Conservation (phyloP, 371 early-diverging fungal genomes). For the Mortierella sp. region DNA sequence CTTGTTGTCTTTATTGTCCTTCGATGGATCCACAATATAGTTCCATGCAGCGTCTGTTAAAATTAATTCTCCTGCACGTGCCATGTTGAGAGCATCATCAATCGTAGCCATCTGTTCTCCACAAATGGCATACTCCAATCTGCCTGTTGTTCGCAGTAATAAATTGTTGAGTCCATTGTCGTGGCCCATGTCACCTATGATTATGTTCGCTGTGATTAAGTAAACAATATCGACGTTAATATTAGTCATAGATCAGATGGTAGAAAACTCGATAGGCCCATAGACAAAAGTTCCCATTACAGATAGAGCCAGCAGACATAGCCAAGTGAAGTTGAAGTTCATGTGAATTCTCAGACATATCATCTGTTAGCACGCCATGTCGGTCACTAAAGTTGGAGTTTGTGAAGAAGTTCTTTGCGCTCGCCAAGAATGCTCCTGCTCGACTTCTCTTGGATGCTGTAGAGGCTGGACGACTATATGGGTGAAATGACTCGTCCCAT, state of each 20-base stretch:
- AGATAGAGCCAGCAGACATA: constrained; percentile 65
- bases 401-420: constrained; percentile 28
- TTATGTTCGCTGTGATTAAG: constrained; percentile 58
- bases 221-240: not conserved
- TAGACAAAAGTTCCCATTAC: constrained; percentile 8
- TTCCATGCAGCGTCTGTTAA: constrained; percentile 65
- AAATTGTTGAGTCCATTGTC: constrained; percentile 29
- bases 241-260: too few species aligned
- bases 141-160: constrained; percentile 26
- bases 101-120: constrained; percentile 68
- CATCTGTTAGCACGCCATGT: not conserved
- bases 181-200: constrained; percentile 59
- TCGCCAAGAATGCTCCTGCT: constrained; percentile 1
- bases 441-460: not conserved
- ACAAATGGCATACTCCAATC: constrained; percentile 73
- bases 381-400: constrained; percentile 21
- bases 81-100: constrained; percentile 65
- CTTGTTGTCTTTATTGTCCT: not conserved
- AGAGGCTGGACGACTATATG: constrained; percentile 1
- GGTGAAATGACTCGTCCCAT: not conserved
- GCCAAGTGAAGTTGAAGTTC: constrained; percentile 72
- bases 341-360: constrained; percentile 15
- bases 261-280: too few species aligned
- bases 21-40: constrained; percentile 55
- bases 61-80: constrained; percentile 71